Percentiles rank a stretch among this genome's conserved stretches.
Conservation (phyloP, 225 moss, liverwort and hornwort genomes). For the Antitrichia curtipendula region DNA sequence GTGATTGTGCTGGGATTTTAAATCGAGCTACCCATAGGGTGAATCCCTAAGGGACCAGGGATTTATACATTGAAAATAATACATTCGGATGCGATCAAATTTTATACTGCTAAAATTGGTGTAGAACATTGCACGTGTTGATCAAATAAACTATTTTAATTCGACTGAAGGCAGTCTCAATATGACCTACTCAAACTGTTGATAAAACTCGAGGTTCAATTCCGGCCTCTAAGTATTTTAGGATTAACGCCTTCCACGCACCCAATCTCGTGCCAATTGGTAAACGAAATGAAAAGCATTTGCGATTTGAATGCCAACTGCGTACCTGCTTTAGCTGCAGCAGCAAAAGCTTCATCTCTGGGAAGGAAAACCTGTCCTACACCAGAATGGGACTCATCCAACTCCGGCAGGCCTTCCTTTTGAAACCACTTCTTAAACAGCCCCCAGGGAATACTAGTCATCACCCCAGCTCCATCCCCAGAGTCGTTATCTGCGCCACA, state of each 20-base stretch:
- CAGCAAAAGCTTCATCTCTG: conserved; percentile 28
- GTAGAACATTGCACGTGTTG: background rate
- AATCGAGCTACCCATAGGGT: background rate
- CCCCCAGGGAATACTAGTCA: conserved; percentile 88
- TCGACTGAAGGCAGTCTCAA: background rate
- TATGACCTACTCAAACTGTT: background rate
- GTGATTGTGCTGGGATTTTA: background rate
- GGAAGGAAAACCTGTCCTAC: conserved; percentile 92
- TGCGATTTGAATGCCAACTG: background rate
- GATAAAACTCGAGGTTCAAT: background rate
- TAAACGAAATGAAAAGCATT: background rate
- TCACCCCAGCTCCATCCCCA: conserved; percentile 83
- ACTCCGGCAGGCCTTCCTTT: conserved; percentile 40
- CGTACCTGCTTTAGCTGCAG: conserved; percentile 68
- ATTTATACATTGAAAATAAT: background rate
- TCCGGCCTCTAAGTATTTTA: background rate
- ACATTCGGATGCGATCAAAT: background rate
- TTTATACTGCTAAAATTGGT: background rate
- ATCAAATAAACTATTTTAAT: background rate
- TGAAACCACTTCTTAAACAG: conserved; percentile 57
- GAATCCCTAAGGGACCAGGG: background rate
- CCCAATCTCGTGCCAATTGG: background rate
- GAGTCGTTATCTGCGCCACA: conserved; percentile 94
- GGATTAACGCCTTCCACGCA: background rate
- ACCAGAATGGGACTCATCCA: conserved; percentile 55